Percentiles rank a stretch among this genome's conserved stretches.
phyloP scores from a whole-genome alignment of 345 rosid species.

The Citropsis articulata region DNA sequence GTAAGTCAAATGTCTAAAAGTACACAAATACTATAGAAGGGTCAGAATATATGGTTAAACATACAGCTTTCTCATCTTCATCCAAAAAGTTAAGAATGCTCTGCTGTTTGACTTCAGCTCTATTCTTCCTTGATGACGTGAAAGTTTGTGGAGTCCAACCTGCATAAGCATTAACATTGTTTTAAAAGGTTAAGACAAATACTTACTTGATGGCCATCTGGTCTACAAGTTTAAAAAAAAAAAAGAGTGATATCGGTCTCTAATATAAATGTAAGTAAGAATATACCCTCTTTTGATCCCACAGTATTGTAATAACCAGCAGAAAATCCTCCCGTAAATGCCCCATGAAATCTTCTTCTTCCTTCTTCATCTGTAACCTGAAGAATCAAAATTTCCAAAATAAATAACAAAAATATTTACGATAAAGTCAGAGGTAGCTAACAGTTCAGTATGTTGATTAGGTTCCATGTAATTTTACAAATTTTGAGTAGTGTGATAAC shows the following conservation, averaged over 20 bases:
- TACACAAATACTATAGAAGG: neutral
- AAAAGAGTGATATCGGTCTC: neutral
- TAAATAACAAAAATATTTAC: neutral
- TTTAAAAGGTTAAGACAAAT: neutral
- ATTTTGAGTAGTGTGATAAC: neutral
- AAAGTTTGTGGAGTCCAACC: conserved; percentile 96
- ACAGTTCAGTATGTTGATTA: neutral
- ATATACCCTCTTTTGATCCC: conserved; percentile 87
- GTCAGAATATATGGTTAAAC: conserved; percentile 19
- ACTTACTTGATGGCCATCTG: no score
- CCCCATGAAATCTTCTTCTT: conserved; percentile 94
- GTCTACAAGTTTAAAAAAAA: neutral
- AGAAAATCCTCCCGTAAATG: conserved; percentile 94
- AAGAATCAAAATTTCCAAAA: conserved; percentile 11
- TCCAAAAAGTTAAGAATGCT: conserved; percentile 78
- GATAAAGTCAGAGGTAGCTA: neutral
- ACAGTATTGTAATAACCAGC: conserved; percentile 94
- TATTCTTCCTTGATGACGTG: conserved; percentile 82
- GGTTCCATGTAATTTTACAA: neutral
- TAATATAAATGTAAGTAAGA: neutral
- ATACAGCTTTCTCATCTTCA: conserved; percentile 86
- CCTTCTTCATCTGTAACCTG: conserved; percentile 99
- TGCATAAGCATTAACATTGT: conserved; percentile 29
- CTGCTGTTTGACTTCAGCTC: conserved; percentile 92
- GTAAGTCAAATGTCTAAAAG: neutral